Conservation (phyloP, 116 monocot genomes). For the Cymodocea nodosa region DNA sequence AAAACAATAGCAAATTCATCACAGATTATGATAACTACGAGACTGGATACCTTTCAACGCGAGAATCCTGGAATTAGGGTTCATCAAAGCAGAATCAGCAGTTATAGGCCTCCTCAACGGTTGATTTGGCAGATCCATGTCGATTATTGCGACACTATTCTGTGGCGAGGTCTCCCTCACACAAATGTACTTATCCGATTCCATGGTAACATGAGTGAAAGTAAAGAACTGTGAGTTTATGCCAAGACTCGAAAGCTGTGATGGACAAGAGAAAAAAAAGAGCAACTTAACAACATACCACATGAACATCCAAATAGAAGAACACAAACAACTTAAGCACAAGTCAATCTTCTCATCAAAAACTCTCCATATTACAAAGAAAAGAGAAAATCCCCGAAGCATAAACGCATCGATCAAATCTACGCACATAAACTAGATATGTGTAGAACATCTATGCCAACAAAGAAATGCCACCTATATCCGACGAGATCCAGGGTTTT, state of each 20-base stretch:
- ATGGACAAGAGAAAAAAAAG: not conserved
- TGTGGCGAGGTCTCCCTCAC: conserved; percentile 78
- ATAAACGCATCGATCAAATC: conserved; percentile 1
- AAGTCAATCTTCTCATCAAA: not conserved
- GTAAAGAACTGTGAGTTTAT: conserved; percentile 67
- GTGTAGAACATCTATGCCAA: not conserved
- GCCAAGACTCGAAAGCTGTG: conserved; percentile 54
- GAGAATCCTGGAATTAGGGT: conserved; percentile 57
- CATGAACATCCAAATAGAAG: not conserved
- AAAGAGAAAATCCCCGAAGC: not conserved
- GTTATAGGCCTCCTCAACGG: conserved; percentile 75
- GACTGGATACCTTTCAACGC: conserved; percentile 53
- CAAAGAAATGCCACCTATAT: conserved; percentile 1
- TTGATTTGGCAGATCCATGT: conserved; percentile 68
- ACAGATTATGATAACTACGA: not conserved
- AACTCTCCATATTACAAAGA: not conserved
- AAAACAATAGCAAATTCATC: not conserved
- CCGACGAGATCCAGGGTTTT: not conserved
- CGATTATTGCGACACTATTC: conserved; percentile 71
- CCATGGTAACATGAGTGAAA: conserved; percentile 80
- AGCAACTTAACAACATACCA: conserved; percentile 2
- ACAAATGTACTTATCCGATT: conserved; percentile 72
- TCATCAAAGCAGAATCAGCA: conserved; percentile 71
- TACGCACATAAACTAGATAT: not conserved
- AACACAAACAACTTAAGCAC: not conserved